A percentile compares a stretch with the other conserved stretches of the same genome.
Conservation (phyloP, 495 filamentous ascomycete species). For the Emericellopsis terricola region DNA sequence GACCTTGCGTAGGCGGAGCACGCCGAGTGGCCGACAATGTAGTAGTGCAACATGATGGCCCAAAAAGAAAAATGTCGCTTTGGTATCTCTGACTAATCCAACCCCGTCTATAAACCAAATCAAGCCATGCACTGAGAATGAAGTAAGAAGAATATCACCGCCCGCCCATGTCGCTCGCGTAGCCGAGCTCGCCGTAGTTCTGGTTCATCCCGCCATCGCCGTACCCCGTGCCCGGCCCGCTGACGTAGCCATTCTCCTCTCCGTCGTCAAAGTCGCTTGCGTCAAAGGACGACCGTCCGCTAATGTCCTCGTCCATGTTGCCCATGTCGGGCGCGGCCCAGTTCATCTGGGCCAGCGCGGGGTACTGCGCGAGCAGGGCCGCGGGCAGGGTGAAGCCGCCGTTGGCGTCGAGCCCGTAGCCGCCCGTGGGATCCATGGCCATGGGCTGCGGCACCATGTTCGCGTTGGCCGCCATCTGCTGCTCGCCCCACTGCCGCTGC, state of each 20-base stretch:
- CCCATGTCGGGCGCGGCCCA: conserved; percentile 45
- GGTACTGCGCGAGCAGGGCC: conserved; percentile 79
- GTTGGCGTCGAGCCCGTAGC: conserved; percentile 30
- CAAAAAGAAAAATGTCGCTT: background rate
- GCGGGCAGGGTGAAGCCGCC: conserved; percentile 61
- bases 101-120: background rate
- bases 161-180: conserved; percentile 33
- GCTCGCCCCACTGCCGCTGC: conserved; percentile 45
- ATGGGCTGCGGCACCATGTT: conserved; percentile 31
- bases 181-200: conserved; percentile 30
- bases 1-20: no score
- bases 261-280: conserved; percentile 55
- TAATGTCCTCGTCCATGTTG: conserved; percentile 54
- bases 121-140: background rate
- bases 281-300: conserved; percentile 76
- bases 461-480: conserved; percentile 35
- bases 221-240: conserved; percentile 30
- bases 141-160: conserved; percentile 7
- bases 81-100: background rate
- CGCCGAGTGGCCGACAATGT: conserved; percentile 5
- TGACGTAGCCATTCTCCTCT: conserved; percentile 41
- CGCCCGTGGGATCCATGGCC: conserved; percentile 19
- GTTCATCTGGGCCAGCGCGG: conserved; percentile 66
- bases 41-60: background rate
- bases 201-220: conserved; percentile 29